Conservation (phyloP, 2,329 filamentous ascomycete genomes). For the Ascochyta koolunga region DNA sequence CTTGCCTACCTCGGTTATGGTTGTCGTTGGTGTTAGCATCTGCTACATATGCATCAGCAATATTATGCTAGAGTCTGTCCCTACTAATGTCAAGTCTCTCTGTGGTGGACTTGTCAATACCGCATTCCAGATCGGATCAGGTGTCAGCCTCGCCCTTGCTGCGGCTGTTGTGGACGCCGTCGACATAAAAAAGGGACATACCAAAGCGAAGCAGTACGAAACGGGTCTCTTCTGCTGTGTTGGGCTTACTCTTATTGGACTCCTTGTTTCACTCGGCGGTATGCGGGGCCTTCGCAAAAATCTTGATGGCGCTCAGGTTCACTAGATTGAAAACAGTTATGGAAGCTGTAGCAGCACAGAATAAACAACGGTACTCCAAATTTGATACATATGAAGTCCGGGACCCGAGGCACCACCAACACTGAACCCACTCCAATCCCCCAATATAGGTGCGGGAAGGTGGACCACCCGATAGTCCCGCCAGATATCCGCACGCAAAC, state of each 20-base stretch:
- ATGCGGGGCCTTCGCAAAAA: constrained; percentile 7
- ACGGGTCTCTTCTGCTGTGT: constrained; percentile 10
- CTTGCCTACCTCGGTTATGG: constrained; percentile 8
- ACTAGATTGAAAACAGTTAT: too few relatives aligned
- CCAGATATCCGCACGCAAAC: too few relatives aligned
- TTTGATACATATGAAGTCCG: not conserved
- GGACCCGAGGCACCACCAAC: too few relatives aligned
- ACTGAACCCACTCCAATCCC: too few relatives aligned
- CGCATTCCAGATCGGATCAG: constrained; percentile 7
- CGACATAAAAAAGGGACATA: constrained; percentile 10
- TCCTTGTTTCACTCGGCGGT: not conserved
- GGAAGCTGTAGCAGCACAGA: too few relatives aligned
- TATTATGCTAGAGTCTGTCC: constrained; percentile 12
- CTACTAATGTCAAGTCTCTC: constrained; percentile 7
- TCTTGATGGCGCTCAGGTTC: constrained; percentile 4
- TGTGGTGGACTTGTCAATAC: constrained; percentile 10
- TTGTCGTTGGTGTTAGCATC: constrained; percentile 7
- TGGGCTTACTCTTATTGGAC: constrained; percentile 2
- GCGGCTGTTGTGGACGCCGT: constrained; percentile 9
- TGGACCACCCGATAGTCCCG: too few relatives aligned
- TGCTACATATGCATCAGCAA: constrained; percentile 12
- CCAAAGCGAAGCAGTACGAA: constrained; percentile 7
- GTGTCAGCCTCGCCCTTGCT: constrained; percentile 7
- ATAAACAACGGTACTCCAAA: not conserved
- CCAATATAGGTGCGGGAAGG: too few relatives aligned